Percentiles rank a stretch among this genome's conserved stretches.
Conservation (phyloP, 345 rosid genomes). For the Erodium maritimum region DNA sequence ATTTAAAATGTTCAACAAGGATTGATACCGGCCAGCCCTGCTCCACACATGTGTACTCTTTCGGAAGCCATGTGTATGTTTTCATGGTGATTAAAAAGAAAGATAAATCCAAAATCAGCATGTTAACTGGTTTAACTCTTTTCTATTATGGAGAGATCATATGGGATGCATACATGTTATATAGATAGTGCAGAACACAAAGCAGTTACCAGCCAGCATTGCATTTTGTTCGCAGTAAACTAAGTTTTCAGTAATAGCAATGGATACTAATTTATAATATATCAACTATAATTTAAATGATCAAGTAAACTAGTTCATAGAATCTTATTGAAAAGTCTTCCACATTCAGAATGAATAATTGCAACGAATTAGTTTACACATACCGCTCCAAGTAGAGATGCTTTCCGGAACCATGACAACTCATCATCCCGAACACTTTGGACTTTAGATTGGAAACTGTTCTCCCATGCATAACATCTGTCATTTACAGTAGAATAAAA, state of each 20-base stretch:
- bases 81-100: too few species aligned
- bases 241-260: too few species aligned
- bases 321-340: not conserved
- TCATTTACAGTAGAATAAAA: not conserved
- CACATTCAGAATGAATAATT: not conserved
- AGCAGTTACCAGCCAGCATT: too few species aligned
- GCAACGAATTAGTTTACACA: constrained; percentile 7
- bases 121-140: too few species aligned
- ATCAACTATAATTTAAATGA: not conserved
- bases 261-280: not conserved
- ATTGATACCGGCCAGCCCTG: too few species aligned
- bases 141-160: not conserved
- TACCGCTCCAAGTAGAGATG: constrained; percentile 89
- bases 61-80: not conserved
- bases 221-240: too few species aligned
- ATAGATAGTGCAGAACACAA: not conserved
- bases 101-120: too few species aligned
- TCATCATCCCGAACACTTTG: constrained; percentile 74
- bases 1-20: too few species aligned
- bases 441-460: constrained; percentile 82
- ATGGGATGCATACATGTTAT: not conserved
- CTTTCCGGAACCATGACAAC: constrained; percentile 91
- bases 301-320: not conserved
- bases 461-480: constrained; percentile 99
- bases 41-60: not conserved